Base-by-base conservation (phyloP, 2,329 filamentous ascomycete species). In the Beauveria sp. region DNA sequence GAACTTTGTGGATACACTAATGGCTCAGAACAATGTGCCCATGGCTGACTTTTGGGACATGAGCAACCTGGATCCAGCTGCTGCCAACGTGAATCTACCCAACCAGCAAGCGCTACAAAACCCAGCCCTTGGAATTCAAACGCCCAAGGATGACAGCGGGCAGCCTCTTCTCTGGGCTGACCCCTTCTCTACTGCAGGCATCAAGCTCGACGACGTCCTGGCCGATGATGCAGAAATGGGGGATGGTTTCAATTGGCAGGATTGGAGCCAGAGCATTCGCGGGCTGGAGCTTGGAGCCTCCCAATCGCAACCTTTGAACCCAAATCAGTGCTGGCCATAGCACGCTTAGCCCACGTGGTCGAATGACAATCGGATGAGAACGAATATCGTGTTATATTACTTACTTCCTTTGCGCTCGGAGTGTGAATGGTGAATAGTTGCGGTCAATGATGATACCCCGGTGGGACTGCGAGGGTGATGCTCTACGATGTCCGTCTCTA, bases 191-290 rank as follows among this genome's bases (percentile, higher is more conserved):
- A 63, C 66, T 3, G 66, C 69, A 58, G 71, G 72, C 50, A 63
- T 66, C 16, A 69, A 65, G 40, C 69, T 71, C 34, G 70, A 71
- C 38, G 68, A 68, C 20, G 57, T 65, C 28, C 63, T 67, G 3
- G 47, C 64, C 7, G 73, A 75, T 53, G 72, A 76, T 26, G 66
- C 72, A 49, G 77, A 77, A 42, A 74, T 77, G 67, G 76, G 77
- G 2, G 71, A 73, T 3, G 73, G 75, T 7, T 80, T 81, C 62
- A 74, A 80, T 64, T 81, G 79, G 79, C 75, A 80, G 54, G 75
- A 76, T 60, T 81, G 79, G 76, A 77, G 75, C 61, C 73, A 78
- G 60, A 77, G 67, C 64, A 72, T 78, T 49, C 71, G 71, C 30
- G 74, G 74, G 0, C 62, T 77, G 60, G 75, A 75, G 66, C 72